phyloP scores from a whole-genome alignment of 176 grass and related monocot species.

The Calamus simplicifolius region DNA sequence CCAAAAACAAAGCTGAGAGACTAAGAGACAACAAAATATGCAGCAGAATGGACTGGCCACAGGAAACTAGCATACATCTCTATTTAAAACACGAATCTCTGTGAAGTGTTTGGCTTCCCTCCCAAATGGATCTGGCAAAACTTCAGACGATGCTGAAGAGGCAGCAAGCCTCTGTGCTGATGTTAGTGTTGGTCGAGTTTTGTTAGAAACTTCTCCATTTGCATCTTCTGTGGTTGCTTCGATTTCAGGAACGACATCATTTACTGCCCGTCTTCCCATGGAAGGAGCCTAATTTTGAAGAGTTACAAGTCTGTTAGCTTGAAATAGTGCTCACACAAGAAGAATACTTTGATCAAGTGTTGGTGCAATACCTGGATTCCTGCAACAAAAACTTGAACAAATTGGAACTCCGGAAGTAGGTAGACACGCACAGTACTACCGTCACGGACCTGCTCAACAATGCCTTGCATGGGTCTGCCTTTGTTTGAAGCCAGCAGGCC shows the following conservation, averaged over 20 bases:
- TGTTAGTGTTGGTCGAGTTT: conserved; percentile 47
- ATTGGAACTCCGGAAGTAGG: conserved; percentile 83
- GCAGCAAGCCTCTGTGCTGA: conserved; percentile 83
- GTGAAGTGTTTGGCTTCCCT: conserved; percentile 94
- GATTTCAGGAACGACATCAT: conserved; percentile 30
- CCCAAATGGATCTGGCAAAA: conserved; percentile 80
- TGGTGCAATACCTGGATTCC: conserved; percentile 61
- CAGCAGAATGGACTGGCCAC: no score
- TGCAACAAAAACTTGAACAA: conserved; percentile 93
- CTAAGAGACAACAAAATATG: no score
- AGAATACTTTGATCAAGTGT: not conserved
- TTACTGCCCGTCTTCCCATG: conserved; percentile 68
- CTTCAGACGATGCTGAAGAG: conserved; percentile 40
- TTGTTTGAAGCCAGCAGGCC: conserved; percentile 67
- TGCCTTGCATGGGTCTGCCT: conserved; percentile 80
- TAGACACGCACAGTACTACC: conserved; percentile 89
- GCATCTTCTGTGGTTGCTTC: conserved; percentile 30
- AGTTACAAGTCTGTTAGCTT: conserved; percentile 15
- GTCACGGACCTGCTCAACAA: conserved; percentile 94
- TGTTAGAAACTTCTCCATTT: conserved; percentile 55
- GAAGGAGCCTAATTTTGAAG: conserved; percentile 59
- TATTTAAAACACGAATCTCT: conserved; percentile 76
- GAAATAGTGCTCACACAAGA: no score
- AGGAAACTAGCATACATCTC: conserved; percentile 54
- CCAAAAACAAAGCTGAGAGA: not conserved